phyloP scores from a whole-genome alignment of 352 stramenopile genomes.

The Globisporangium camurandrum region DNA sequence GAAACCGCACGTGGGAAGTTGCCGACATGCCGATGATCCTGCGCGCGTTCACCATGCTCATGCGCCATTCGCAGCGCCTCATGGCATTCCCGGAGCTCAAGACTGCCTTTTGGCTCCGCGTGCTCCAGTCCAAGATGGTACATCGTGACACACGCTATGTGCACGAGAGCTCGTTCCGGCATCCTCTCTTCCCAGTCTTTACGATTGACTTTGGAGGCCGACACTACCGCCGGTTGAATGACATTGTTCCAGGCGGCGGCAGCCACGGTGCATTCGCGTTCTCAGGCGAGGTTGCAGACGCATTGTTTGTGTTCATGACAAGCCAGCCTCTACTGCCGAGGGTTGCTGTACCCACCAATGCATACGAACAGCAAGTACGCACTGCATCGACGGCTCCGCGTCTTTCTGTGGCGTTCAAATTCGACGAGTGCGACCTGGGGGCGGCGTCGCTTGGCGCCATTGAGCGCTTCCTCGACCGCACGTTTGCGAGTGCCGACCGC shows the following conservation, averaged over 20 bases:
- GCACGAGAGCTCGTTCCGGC: not conserved
- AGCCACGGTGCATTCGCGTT: conserved; percentile 6
- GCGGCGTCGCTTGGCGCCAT: conserved; percentile 1
- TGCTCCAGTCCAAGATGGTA: conserved; percentile 2
- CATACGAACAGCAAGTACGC: not conserved
- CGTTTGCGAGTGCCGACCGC: not conserved
- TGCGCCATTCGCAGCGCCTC: conserved; percentile 1
- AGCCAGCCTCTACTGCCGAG: not conserved
- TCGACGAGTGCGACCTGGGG: not conserved
- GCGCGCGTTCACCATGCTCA: not conserved
- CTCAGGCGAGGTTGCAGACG: not conserved
- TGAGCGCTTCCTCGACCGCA: conserved; percentile 7
- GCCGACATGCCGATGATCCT: not conserved
- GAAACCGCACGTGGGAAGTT: not conserved
- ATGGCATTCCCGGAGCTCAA: conserved; percentile 3
- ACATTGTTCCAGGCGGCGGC: not conserved
- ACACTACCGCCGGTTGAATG: not conserved
- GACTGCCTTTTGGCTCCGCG: conserved; percentile 5
- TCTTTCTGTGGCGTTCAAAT: not conserved
- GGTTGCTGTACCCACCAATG: too few species aligned
- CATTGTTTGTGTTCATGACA: not conserved
- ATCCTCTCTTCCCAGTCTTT: not conserved
- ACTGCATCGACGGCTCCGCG: not conserved
- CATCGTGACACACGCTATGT: not conserved
- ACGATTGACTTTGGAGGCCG: conserved; percentile 1